Evolutionary conservation across 148 eudicot species (phyloP).

Genomic region (Tetragonia tetragonoides): DNA sequence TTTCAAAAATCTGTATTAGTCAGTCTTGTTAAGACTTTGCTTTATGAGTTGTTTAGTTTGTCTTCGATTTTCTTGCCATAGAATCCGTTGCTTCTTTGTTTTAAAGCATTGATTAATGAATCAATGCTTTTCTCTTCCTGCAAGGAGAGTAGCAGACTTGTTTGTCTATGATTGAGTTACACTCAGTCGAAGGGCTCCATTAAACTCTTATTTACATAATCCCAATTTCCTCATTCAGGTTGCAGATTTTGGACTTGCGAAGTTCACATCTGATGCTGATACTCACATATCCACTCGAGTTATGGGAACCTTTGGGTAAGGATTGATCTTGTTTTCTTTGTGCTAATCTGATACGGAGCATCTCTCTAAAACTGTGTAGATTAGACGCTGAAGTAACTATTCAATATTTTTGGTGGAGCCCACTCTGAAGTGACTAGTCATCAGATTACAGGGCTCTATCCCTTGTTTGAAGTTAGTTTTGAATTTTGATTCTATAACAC

Average conservation of each 20-base stretch:
- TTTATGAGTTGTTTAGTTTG: neutral
- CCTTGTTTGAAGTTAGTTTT: slow-evolving; percentile 4
- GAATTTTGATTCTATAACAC: neutral
- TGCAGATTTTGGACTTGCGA: slow-evolving; percentile 97
- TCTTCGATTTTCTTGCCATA: neutral
- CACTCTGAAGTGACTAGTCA: neutral
- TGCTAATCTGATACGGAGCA: neutral
- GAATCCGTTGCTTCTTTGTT: neutral
- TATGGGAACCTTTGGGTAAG: slow-evolving; percentile 95
- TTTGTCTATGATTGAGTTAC: neutral
- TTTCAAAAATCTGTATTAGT: neutral
- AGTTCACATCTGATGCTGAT: slow-evolving; percentile 64
- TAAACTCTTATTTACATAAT: neutral
- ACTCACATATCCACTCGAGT: slow-evolving; percentile 90
- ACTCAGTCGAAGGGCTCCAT: neutral
- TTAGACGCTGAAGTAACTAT: neutral
- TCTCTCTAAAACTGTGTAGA: neutral
- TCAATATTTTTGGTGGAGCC: neutral
- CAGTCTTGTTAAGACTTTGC: neutral
- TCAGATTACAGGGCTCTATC: neutral
- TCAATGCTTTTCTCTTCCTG: neutral
- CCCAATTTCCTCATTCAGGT: slow-evolving; percentile 46
- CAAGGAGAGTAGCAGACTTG: neutral
- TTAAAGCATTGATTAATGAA: neutral
- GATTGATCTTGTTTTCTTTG: neutral